Evolutionary conservation across 1,284 basidiomycete species (phyloP), one percentile per base, ranked within the genome.

Genomic region (Cryptococcus hybrid): DNA sequence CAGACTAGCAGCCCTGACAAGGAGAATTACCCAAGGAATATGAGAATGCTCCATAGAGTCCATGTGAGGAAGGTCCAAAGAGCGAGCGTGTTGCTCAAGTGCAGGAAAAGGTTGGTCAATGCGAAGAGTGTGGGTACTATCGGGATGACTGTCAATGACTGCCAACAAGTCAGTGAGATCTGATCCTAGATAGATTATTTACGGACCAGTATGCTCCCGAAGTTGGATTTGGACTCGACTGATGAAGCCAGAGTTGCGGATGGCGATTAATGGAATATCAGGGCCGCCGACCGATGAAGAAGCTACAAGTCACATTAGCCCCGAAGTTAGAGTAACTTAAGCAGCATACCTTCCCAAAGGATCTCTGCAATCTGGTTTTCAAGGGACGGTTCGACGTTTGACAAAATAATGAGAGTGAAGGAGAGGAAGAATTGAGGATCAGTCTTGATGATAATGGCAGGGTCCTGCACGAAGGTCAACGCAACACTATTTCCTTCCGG

Each of bases 131-230:
- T 90, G 87, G 0, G 85, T 78, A 0, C 83, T 86, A 64, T 96
- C 92, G 0, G 92, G 88, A 78, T 99, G 96, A 13, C 89, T 91
- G 71, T 98, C 93, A 67, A 96, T 86, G 68, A 99, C 92, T 88
- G 70, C 15, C n/a, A 18, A 57, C 63, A 69, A 58, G 56, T 68
- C 18, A n/a, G 30, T 30, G 30, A 30, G 30, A 30, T 30, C 30
- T 30, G 30, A 47, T 52, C 7, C n/a, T 11, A 3, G 9, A 35
- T 36, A 51, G 36, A 50, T 7, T 37, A 50, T 50, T 18, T 18
- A 80, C 87, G 65, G 65, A 92, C 92, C 83, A 60, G 87, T 82
- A 69, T 95, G 88, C 69, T 93, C 90, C 61, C 88, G 85, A 63
- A 89, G 88, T 72, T 96, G 93, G 48, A 92, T 86, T 63, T 85